These are phyloP conservation scores for Naganishia onofrii DNA, from an alignment of 768 basidiomycete species.

Conservation along the genomic window DNA sequence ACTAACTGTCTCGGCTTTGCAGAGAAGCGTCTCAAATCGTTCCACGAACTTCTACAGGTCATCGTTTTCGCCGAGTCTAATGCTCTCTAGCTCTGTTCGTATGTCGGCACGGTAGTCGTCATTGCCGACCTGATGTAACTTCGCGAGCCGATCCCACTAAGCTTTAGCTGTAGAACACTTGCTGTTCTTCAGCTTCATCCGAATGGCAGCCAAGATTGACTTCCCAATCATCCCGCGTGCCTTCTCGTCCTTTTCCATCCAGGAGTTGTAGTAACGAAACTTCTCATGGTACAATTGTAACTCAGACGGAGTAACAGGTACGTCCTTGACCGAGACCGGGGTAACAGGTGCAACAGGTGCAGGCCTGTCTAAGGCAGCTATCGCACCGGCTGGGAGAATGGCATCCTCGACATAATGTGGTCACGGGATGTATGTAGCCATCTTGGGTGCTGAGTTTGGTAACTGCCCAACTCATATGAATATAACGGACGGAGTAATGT, in stretches of 20 bases:
- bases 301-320: conserved; percentile 22
- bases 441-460: not conserved
- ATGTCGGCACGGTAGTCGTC: conserved; percentile 7
- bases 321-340: conserved; percentile 11
- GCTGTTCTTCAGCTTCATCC: not conserved
- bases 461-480: not conserved
- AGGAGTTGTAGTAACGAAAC: not conserved
- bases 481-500: not conserved
- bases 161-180: not conserved
- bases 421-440: not conserved
- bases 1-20: not conserved
- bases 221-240: not conserved
- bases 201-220: not conserved
- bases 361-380: not conserved
- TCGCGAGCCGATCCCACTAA: not conserved
- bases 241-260: conserved; percentile 5
- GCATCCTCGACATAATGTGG: not conserved
- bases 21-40: not conserved
- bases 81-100: not conserved
- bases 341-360: not conserved
- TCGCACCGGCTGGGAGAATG: not conserved
- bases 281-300: not conserved
- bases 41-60: conserved; percentile 15
- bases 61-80: conserved; percentile 1
- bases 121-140: not conserved